Evolutionary conservation across 1,284 basidiomycete genomes (phyloP), one percentile per base, ranked within the genome.

Genomic region (Xerocomus nothofagi): DNA sequence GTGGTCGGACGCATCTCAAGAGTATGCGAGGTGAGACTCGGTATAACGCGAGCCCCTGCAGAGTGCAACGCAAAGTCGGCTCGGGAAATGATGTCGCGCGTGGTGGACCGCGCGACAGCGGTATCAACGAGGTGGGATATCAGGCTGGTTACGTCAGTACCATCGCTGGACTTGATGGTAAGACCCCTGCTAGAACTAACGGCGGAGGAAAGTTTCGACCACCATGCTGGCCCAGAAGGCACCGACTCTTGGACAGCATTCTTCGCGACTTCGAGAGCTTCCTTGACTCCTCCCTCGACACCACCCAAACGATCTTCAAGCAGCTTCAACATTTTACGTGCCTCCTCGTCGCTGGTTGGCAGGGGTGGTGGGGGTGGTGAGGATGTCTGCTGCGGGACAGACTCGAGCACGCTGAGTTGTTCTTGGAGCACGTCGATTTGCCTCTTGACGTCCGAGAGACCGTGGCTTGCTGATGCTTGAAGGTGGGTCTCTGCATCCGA

Each of bases 21-120:
- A 4, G 92, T 91, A 15, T 78, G 74, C 34, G 86, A 88, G 0
- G 95, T 98, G 45, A 93, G 78, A 0, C 79, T 78, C 0, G 93
- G 93, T 38, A 98, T 84, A 53, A 94, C 75, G 0, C 82, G 74
- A 1, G 82, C 95, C 8, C 95, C 95, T 3, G 81, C 82, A 6
- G 91, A 88, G 67, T 87, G 86, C 5, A 94, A 73, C 0, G 96
- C 95, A 62, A 82, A 96, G 71, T 99, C 96, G 0, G 87, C 74
- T 36, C 82, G 82, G 0, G 82, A 90, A 36, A 97, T 71, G n/a
- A 72, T 78, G 64, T 98, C 94, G 63, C 91, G 85, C 12, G 81
- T 86, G 58, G 80, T 70, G 36, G 72, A 80, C 31, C 75, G 74
- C 31, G 82, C 74, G 2, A 96, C 76, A 0, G 84, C 80, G 27